Percentiles rank a stretch among this genome's conserved stretches.
Conservation (phyloP, 306 rosid species). For the Dryas alaskensis region DNA sequence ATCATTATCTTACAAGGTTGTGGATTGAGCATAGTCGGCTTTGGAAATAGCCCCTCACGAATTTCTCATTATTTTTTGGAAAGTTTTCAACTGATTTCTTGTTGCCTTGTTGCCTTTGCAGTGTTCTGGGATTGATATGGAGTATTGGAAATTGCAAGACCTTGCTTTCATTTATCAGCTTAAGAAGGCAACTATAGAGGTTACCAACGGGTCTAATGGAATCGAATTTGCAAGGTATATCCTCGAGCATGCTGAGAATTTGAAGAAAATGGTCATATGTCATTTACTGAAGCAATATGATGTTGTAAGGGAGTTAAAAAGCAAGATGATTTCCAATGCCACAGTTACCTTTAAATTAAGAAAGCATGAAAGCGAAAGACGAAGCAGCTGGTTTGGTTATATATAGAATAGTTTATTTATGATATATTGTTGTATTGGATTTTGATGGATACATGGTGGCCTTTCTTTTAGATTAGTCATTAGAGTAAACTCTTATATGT, state of each 20-base stretch:
- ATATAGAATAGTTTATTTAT: no score
- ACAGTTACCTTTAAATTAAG: neutral
- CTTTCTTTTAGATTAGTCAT: no score
- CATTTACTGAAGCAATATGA: neutral
- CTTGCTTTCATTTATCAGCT: conserved; percentile 3
- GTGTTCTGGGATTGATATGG: neutral
- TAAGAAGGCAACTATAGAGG: neutral
- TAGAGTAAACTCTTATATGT: no score
- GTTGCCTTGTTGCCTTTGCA: neutral
- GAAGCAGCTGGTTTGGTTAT: no score
- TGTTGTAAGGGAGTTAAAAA: neutral
- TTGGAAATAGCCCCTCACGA: no score
- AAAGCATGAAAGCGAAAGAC: neutral
- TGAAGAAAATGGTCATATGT: neutral
- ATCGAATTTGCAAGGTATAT: conserved; percentile 1
- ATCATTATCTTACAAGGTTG: no score
- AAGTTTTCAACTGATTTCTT: neutral
- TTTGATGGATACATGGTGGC: no score
- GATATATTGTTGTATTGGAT: neutral
- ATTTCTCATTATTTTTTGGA: no score
- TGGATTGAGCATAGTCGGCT: no score
- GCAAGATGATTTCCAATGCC: neutral
- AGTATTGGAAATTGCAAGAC: neutral
- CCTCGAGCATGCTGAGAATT: neutral
- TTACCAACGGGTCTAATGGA: neutral